phyloP scores from a whole-genome alignment of 345 rosid genomes.

The Eucalyptus pauciflora region DNA sequence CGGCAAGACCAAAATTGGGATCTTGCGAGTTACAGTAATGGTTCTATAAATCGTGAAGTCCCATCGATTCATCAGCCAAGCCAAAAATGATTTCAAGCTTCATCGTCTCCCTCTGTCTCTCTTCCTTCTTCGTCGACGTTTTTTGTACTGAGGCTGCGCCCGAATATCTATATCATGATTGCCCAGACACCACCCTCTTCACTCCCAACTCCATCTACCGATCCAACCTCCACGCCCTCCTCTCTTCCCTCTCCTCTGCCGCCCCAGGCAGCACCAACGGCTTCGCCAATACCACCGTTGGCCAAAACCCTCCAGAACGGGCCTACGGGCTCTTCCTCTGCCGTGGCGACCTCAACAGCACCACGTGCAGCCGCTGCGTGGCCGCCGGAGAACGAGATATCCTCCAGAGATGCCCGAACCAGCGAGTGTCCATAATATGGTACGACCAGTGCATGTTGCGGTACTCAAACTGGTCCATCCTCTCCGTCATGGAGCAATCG shows the following conservation, averaged over 20 bases:
- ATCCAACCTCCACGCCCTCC: background rate
- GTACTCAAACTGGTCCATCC: conserved; percentile 27
- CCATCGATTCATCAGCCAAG: background rate
- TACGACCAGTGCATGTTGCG: conserved; percentile 28
- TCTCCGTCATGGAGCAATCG: background rate
- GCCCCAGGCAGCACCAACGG: background rate
- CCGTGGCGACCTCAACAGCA: conserved; percentile 4
- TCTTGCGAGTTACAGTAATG: background rate
- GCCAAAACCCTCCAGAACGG: background rate
- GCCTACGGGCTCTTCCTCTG: conserved; percentile 13
- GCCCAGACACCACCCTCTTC: background rate
- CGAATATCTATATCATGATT: background rate
- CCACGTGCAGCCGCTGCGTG: background rate
- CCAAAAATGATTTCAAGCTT: background rate
- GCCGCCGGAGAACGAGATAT: background rate
- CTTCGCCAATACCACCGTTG: background rate
- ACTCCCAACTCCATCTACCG: background rate
- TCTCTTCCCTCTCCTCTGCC: conserved; percentile 1
- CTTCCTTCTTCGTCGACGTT: background rate
- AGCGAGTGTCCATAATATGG: conserved; percentile 18
- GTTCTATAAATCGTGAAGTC: background rate
- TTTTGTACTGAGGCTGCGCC: background rate
- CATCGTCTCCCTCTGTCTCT: background rate
- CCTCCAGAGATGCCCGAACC: conserved; percentile 10
- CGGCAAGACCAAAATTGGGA: background rate